Evolutionary conservation across 1,284 basidiomycete genomes (phyloP).

Genomic region (Stygiomarasmius scandens): DNA sequence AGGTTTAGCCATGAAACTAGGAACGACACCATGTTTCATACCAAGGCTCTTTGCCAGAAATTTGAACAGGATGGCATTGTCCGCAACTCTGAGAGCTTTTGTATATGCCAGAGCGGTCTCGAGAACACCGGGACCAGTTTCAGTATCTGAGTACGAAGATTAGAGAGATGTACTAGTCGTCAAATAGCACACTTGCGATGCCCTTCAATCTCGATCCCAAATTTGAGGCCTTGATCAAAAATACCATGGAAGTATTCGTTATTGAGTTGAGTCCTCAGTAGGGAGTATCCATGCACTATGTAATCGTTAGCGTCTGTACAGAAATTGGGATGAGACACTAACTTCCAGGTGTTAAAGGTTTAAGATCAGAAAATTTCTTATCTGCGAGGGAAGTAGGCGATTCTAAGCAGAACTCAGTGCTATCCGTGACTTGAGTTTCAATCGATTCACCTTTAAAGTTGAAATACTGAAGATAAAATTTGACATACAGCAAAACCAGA

Average conservation of each 20-base stretch:
- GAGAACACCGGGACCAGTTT: conserved; percentile 92
- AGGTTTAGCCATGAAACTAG: conserved; percentile 98
- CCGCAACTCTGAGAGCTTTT: conserved; percentile 84
- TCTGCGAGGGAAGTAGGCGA: conserved; percentile 73
- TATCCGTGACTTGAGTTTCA: not conserved
- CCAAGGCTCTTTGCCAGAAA: conserved; percentile 90
- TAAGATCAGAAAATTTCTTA: conserved; percentile 78
- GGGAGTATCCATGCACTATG: conserved; percentile 90
- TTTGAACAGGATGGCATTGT: conserved; percentile 94
- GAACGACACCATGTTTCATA: conserved; percentile 85
- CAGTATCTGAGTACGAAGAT: conserved; percentile 69
- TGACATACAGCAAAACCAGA: conserved; percentile 7
- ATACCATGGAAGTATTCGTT: conserved; percentile 89
- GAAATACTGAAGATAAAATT: conserved; percentile 69
- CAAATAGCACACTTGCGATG: conserved; percentile 69
- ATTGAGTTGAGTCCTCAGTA: conserved; percentile 88
- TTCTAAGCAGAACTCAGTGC: conserved; percentile 50
- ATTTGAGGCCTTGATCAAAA: conserved; percentile 76
- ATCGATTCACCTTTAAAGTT: conserved; percentile 79
- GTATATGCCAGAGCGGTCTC: conserved; percentile 96
- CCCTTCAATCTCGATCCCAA: conserved; percentile 86
- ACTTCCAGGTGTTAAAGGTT: conserved; percentile 91
- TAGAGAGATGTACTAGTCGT: not conserved
- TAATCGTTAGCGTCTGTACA: not conserved
- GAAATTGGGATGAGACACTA: conserved; percentile 34